Evolutionary conservation across 768 basidiomycete species (phyloP).

Genomic region (Boletus subcaerulescens): DNA sequence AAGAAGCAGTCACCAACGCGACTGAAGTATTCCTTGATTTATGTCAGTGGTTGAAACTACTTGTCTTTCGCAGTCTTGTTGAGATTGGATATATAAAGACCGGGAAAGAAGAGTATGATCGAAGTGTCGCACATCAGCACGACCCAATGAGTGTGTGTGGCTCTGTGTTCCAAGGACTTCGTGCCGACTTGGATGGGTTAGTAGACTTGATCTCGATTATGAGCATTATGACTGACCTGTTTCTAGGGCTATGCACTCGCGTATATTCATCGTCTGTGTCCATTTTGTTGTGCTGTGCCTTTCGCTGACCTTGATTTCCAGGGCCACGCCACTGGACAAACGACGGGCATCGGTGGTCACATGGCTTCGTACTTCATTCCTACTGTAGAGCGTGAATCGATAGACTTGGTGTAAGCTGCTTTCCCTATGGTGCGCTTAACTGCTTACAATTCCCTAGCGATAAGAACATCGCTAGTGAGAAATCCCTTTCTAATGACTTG

Average conservation of each 20-base stretch:
- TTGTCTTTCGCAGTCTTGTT: not conserved
- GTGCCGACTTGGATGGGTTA: not conserved
- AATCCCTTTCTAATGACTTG: not conserved
- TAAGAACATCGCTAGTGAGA: not conserved
- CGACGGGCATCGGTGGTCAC: not conserved
- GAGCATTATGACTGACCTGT: not conserved
- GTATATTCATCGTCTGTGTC: not conserved
- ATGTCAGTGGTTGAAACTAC: not conserved
- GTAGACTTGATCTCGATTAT: not conserved
- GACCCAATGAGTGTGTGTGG: not conserved
- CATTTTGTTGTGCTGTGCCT: too few species aligned
- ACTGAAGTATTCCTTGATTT: constrained; percentile 2
- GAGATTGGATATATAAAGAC: not conserved
- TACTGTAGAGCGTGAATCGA: constrained; percentile 1
- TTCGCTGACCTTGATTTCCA: not conserved
- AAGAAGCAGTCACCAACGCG: not conserved
- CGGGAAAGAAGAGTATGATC: constrained; percentile 3
- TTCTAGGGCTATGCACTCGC: not conserved
- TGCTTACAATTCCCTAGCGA: not conserved
- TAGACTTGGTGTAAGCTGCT: not conserved
- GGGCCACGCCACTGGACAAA: constrained; percentile 5
- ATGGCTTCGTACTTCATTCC: constrained; percentile 1
- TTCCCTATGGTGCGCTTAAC: not conserved
- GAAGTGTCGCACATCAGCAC: not conserved
- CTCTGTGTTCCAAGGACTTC: not conserved